A percentile compares a stretch with the other conserved stretches of the same genome.
phyloP scores from a whole-genome alignment of 345 rosid genomes.

The Sapria himalayana region DNA sequence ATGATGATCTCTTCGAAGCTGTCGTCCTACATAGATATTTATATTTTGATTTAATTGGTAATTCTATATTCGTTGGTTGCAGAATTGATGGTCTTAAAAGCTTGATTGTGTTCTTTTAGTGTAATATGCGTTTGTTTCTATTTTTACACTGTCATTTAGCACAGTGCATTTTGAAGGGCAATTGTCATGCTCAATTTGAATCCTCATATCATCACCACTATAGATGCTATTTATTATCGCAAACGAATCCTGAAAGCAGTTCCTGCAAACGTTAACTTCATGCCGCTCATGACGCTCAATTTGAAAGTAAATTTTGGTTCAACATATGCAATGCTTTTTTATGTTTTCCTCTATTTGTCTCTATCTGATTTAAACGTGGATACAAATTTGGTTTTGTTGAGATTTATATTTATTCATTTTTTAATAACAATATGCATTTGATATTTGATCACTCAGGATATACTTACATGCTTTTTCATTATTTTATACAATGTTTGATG shows the following conservation, averaged over 20 bases:
- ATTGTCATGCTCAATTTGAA: conserved; percentile 89
- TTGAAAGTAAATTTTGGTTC: conserved; percentile 61
- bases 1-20: conserved; percentile 42
- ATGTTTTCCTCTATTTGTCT: too few relatives aligned
- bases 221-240: conserved; percentile 20
- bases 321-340: too few relatives aligned
- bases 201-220: conserved; percentile 19
- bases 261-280: conserved; percentile 36
- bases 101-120: background rate
- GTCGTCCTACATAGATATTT: conserved; percentile 60
- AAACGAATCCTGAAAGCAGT: conserved; percentile 39
- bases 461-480: too few relatives aligned
- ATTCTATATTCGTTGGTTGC: background rate
- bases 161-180: conserved; percentile 59
- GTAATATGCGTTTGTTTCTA: conserved; percentile 1
- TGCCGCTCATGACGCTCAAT: conserved; percentile 86
- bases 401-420: too few relatives aligned
- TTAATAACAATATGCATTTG: too few relatives aligned
- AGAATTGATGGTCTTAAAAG: background rate
- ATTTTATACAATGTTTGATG: too few relatives aligned
- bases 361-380: too few relatives aligned
- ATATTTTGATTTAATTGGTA: background rate
- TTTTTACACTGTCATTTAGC: conserved; percentile 15
- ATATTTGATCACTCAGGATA: too few relatives aligned
- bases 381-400: too few relatives aligned